Base-by-base conservation (phyloP, 2,329 filamentous ascomycete genomes). In the Dryadomyces quercus-mongolicae region DNA sequence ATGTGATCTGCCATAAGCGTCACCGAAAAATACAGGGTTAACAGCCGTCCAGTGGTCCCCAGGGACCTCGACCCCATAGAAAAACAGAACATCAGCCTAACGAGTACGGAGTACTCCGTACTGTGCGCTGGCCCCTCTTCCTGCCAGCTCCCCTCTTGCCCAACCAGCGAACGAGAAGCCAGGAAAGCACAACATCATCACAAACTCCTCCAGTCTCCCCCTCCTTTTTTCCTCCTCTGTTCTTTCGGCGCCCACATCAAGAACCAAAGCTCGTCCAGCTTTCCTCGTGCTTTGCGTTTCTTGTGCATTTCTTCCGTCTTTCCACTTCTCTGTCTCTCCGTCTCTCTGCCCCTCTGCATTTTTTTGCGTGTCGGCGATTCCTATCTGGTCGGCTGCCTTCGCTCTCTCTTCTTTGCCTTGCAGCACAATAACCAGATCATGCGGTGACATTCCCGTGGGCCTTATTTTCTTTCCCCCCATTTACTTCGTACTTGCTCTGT, bases 1-100 rank as follows among this genome's bases (percentile, higher is more conserved):
- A 20, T 49, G 48, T 56, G 51, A 53, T 56, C 54, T 56, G 54
- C 54, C 51, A 48, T 56, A 53, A 53, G 54, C 51, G 54, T 51
- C 51, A 50, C 46, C 9, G 9, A 31, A 31, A 31, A 31, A 31
- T 31, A 31, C 25, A 31, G 25, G 25, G 25, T 31, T 31, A 31
- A 31, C 25, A 31, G 25, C 25, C 36, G 15, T 5, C 36, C 36
- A 40, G 36, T 4, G 36, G 36, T 31, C 36, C 36, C 36, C 36
- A 40, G 36, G 10, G 36, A 16, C 36, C 36, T 13, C 36, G 36
- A 40, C 36, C 36, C 36, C 36, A 40, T 40, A 40, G 25, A 40
- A 40, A 12, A 40, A 40, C 10, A 40, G 15, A 16, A 12, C 36
- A 40, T 40, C 36, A 40, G 36, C 36, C 36, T 13, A 40, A 40